Conservation (phyloP, 129 eudicot species). For the Chrysanthemum lavandulifolium region DNA sequence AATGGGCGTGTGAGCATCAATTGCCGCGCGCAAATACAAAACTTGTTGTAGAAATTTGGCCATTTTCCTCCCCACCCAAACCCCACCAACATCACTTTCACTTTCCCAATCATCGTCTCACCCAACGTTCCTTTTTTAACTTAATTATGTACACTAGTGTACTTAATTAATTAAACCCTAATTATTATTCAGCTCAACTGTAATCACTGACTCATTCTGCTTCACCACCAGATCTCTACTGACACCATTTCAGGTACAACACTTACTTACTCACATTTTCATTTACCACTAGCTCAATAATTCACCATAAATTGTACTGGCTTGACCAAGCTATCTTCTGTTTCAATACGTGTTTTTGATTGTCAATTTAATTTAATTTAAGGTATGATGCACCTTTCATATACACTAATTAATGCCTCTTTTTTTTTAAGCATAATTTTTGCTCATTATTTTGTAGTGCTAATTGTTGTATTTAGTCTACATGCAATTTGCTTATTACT, state of each 20-base stretch:
- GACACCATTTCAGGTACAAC: constrained; percentile 22
- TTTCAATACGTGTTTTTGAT: too few relatives aligned
- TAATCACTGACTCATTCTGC: constrained; percentile 15
- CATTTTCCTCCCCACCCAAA: constrained; percentile 17
- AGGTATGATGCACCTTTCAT: too few relatives aligned
- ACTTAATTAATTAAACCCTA: constrained; percentile 16
- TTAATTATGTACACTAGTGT: too few relatives aligned
- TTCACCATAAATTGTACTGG: too few relatives aligned
- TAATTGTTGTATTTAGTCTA: background rate
- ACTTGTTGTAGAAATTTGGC: constrained; percentile 20
- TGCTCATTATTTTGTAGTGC: background rate
- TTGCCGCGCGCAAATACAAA: constrained; percentile 34
- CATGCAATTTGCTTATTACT: background rate
- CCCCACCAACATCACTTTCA: constrained; percentile 20
- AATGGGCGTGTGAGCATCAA: background rate
- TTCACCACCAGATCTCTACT: constrained; percentile 29
- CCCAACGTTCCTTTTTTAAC: constrained; percentile 3
- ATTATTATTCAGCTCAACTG: constrained; percentile 21
- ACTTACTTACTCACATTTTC: constrained; percentile 22
- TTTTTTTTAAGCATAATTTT: background rate
- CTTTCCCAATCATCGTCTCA: constrained; percentile 30
- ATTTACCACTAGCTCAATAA: background rate
- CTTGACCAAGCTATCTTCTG: too few relatives aligned
- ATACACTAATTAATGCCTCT: too few relatives aligned
- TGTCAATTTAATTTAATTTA: too few relatives aligned